A percentile compares a stretch with the other conserved stretches of the same genome.
Conservation (phyloP, 257 asterid species). For the Scutellaria minor region DNA sequence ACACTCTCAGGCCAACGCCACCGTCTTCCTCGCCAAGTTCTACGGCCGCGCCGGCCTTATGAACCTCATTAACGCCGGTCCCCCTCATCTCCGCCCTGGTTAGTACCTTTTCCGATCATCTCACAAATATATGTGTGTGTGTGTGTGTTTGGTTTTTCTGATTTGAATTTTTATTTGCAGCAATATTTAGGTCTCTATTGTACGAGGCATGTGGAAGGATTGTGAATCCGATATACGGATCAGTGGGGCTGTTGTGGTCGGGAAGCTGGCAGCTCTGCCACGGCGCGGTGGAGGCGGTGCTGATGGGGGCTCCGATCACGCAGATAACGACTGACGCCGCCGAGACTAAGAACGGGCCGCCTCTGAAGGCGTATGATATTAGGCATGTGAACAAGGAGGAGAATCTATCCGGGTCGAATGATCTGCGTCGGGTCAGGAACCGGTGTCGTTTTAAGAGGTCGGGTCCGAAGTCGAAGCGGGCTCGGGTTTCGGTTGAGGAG, state of each 20-base stretch:
- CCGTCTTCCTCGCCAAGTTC: constrained; percentile 84
- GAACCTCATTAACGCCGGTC: constrained; percentile 80
- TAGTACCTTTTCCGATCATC: neutral
- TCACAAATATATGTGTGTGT: neutral
- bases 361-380: constrained; percentile 65
- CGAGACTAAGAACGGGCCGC: constrained; percentile 62
- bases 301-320: constrained; percentile 64
- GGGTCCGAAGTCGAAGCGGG: constrained; percentile 40
- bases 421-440: constrained; percentile 54
- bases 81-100: constrained; percentile 82
- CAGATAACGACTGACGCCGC: constrained; percentile 54
- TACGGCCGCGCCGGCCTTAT: constrained; percentile 93
- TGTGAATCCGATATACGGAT: constrained; percentile 80
- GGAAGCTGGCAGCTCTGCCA: constrained; percentile 89
- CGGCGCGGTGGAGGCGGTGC: constrained; percentile 74
- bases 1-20: constrained; percentile 79
- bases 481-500: constrained; percentile 27
- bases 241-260: constrained; percentile 81
- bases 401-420: constrained; percentile 38
- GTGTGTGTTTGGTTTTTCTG: neutral
- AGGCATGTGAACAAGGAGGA: constrained; percentile 63
- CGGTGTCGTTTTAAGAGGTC: constrained; percentile 60
- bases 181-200: constrained; percentile 68
- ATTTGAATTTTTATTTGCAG: constrained; percentile 41
- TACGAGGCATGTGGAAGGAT: constrained; percentile 92